Base-by-base conservation (phyloP, 2,329 filamentous ascomycete genomes). In the Botrytis medusae region DNA sequence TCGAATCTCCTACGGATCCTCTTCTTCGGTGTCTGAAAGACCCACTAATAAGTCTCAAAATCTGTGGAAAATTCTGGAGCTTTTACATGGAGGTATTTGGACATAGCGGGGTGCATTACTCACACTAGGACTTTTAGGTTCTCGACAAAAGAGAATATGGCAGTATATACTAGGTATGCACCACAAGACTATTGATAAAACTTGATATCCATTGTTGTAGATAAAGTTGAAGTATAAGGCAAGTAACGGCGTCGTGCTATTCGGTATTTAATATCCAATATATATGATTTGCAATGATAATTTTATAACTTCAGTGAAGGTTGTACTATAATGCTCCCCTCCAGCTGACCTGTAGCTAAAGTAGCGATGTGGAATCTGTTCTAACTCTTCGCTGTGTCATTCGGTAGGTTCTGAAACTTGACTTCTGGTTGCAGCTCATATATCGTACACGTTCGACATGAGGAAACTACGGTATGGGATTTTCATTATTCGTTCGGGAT, bases 391-490 rank as follows among this genome's bases (percentile, higher is more conserved):
- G 51, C n/a, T 12, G 51, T 54, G n/a, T 18, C n/a, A 18, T 18
- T 16, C 14, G 2, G 29, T 54, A 29, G 51, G 3, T 54, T 54
- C 14, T 6, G 51, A 29, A 54, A 18, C 25, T 54, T 4, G 16
- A 29, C 2, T 54, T 54, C 14, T 7, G n/a, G n/a, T 18, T 18
- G 51, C n/a, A 54, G n/a, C 51, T 29, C n/a, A 29, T 29, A 3
- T 9, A 54, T n/a, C 2, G 14, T 29, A 10, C 6, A 57, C 4
- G 6, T 29, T 57, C 51, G 51, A 57, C 16, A 9, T 57, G 51
- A 9, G 7, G 3, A 9, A 1, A 57, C 1, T 29, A 1, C 1
- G n/a, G n/a, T 18, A 57, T 29, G 51, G n/a, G 0, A 1, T 57
- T 18, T 4, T 18, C 6, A 18, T 29, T 29, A 6, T 29, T 16